Evolutionary conservation across 495 filamentous ascomycete genomes (phyloP), one percentile per base, ranked within the genome.

Genomic region (Neurospora terricola): DNA sequence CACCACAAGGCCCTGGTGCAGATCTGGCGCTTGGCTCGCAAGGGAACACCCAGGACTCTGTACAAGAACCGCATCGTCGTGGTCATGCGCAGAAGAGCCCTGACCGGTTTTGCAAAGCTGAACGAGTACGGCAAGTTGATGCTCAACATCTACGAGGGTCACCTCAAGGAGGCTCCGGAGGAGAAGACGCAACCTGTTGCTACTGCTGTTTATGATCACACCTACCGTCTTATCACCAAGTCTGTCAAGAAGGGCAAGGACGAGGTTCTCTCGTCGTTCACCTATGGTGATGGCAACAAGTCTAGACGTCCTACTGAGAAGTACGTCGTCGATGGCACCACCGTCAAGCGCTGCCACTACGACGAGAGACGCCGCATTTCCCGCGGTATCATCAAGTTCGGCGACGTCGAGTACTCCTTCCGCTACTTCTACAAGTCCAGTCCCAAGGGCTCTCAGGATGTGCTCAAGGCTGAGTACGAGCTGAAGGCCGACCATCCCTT

Each of bases 391-490:
- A 72, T 78, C 37, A 69, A 36, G 1, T 59, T 77, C 11, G 75
- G 70, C 5, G 37, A 59, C 12, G 59, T 30, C 0, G 71, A 75
- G 34, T 78, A 78, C 16, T 69, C 71, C 0, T 78, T 78, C 66
- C 71, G 66, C 4, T 80, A 78, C 69, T 74, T 73, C 36, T 80
- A 77, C 74, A 78, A 77, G 40, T 39, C 69, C 4, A 62, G 30
- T 18, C 73, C 73, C 23, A 74, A 75, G 30, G 45, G 45, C 4
- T 72, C 54, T 30, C 38, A 71, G 16, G 77, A 80, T 12, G 45
- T 80, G 12, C 59, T 80, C 14, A 78, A 75, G 68, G 78, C 77
- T 6, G 74, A 76, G 16, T 78, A 79, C 39, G 43, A 45, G 9
- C 34, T 68, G 18, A 66, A 66, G 54, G 27, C 71, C 9, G 14